A percentile compares a stretch with the other conserved stretches of the same genome.
Conservation (phyloP, 257 asterid genomes). For the Solanum chiquidenum region DNA sequence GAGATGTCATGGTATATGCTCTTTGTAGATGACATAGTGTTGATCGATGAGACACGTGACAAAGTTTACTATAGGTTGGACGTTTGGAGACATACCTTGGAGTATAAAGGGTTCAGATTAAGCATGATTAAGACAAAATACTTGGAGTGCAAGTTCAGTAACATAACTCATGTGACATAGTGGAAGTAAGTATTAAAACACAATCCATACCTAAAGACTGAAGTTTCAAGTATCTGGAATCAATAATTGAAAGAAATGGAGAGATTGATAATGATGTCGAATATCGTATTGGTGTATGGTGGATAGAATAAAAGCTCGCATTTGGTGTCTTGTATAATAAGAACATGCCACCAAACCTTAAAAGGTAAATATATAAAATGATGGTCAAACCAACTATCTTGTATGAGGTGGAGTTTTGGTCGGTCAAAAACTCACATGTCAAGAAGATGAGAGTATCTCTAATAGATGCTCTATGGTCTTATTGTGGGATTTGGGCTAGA, state of each 20-base stretch:
- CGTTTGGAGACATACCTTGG: background rate
- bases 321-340: background rate
- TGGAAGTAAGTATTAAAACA: background rate
- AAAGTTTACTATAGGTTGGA: background rate
- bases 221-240: background rate
- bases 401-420: background rate
- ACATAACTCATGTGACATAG: background rate
- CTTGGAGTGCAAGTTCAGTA: background rate
- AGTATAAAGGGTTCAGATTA: background rate
- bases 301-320: background rate
- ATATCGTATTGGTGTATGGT: background rate
- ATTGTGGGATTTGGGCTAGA: too few species aligned
- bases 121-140: background rate
- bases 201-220: background rate
- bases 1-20: background rate
- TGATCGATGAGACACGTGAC: background rate
- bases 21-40: background rate
- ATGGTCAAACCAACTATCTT: background rate
- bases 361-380: background rate
- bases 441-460: background rate
- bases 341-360: background rate
- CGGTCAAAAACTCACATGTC: background rate
- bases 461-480: too few species aligned
- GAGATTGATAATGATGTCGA: background rate
- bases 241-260: background rate